Conservation (phyloP, 768 basidiomycete genomes). For the Dacryopinax primogenitus region DNA sequence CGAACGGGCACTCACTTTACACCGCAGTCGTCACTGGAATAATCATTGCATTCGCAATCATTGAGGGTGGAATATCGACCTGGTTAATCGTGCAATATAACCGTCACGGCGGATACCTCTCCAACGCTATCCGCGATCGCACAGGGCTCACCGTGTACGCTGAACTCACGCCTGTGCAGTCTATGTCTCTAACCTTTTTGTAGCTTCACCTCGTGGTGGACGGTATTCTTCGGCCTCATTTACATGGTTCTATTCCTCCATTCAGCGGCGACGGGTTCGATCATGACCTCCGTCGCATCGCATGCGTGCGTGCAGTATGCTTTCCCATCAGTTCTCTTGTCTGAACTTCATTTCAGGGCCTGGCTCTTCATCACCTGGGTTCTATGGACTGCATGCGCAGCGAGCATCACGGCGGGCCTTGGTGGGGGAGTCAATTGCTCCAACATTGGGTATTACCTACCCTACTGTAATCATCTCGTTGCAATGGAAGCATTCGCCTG, state of each 20-base stretch:
- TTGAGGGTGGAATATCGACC: constrained; percentile 58
- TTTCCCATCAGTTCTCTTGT: constrained; percentile 24
- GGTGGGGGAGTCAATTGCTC: constrained; percentile 63
- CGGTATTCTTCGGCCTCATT: constrained; percentile 34
- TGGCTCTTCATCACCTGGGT: constrained; percentile 63
- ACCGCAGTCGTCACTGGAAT: constrained; percentile 39
- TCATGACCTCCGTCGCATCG: constrained; percentile 48
- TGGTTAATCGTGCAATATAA: constrained; percentile 58
- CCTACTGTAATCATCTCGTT: constrained; percentile 65
- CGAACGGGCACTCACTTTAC: constrained; percentile 5
- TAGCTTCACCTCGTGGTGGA: constrained; percentile 35
- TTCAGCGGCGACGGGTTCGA: constrained; percentile 34
- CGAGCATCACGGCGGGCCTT: constrained; percentile 50
- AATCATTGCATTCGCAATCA: constrained; percentile 47
- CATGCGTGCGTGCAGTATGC: constrained; percentile 32
- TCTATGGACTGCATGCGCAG: constrained; percentile 63
- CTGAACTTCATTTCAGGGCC: neutral
- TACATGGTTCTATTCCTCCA: constrained; percentile 45
- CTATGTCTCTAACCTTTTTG: neutral
- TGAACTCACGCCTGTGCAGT: constrained; percentile 20
- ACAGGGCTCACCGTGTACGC: constrained; percentile 56
- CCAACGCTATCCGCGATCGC: constrained; percentile 41
- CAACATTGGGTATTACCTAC: constrained; percentile 31
- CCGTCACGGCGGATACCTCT: constrained; percentile 40
- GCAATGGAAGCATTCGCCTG: constrained; percentile 64